A percentile compares a stretch with the other conserved stretches of the same genome.
Evolutionary conservation across 1,139 yeast species (phyloP).

Genomic region (Pichia sp.): DNA sequence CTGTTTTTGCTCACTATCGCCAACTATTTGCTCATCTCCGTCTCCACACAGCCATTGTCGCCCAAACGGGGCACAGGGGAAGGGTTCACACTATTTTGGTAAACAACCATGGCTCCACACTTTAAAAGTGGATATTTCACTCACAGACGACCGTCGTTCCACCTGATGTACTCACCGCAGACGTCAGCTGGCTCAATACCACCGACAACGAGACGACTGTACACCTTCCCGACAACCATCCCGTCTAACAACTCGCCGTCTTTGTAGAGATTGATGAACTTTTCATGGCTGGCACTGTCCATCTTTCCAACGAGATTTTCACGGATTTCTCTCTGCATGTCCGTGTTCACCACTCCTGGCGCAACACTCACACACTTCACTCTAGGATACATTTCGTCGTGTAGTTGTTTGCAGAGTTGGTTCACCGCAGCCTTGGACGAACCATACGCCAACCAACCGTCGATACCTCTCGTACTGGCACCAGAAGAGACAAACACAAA

Average conservation of each 20-base stretch:
- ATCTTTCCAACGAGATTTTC: conserved; percentile 53
- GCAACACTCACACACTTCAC: conserved; percentile 70
- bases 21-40: no score
- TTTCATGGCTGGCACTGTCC: conserved; percentile 53
- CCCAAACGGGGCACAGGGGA: no score
- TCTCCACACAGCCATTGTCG: no score
- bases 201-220: conserved; percentile 58
- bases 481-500: conserved; percentile 84
- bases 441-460: conserved; percentile 91
- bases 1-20: no score
- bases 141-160: conserved; percentile 38
- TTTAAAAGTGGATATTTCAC: neutral
- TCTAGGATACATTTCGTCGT: conserved; percentile 57
- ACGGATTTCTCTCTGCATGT: conserved; percentile 80
- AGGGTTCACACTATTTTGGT: no score
- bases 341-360: conserved; percentile 92
- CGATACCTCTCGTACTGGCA: conserved; percentile 61
- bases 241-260: conserved; percentile 60
- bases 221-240: conserved; percentile 65
- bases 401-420: conserved; percentile 64
- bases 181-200: conserved; percentile 50
- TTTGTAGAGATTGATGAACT: conserved; percentile 59
- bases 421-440: conserved; percentile 88
- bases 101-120: no score
- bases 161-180: conserved; percentile 66